phyloP scores from a whole-genome alignment of 371 early-diverging fungal genomes.

The Circinella minor region DNA sequence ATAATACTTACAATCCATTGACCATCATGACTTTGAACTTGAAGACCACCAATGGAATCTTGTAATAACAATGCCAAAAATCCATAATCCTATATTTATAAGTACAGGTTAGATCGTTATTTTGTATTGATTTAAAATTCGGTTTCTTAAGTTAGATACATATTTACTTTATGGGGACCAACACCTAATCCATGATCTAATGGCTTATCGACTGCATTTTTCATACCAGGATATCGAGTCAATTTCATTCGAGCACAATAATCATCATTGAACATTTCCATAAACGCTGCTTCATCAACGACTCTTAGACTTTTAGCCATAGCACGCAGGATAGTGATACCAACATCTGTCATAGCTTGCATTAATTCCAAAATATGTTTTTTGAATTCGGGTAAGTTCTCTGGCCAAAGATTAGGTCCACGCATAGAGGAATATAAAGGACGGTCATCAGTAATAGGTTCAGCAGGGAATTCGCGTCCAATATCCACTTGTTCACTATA shows the following conservation, averaged over 20 bases:
- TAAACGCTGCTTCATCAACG: slow-evolving; percentile 44
- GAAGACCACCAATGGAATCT: slow-evolving; percentile 63
- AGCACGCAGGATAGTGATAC: slow-evolving; percentile 47
- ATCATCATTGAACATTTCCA: slow-evolving; percentile 43
- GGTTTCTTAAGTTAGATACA: not conserved
- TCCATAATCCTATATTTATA: slow-evolving; percentile 40
- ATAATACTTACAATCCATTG: slow-evolving; percentile 51
- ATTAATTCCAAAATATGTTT: slow-evolving; percentile 44
- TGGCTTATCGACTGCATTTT: slow-evolving; percentile 31
- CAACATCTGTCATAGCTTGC: slow-evolving; percentile 46
- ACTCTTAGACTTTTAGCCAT: slow-evolving; percentile 51
- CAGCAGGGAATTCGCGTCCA: slow-evolving; percentile 50
- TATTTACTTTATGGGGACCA: slow-evolving; percentile 55
- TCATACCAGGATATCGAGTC: slow-evolving; percentile 36
- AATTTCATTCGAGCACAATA: slow-evolving; percentile 58
- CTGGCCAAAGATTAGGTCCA: slow-evolving; percentile 66
- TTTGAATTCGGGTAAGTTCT: slow-evolving; percentile 48
- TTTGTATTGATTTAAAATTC: too few relatives aligned
- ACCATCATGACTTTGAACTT: slow-evolving; percentile 65
- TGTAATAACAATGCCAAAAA: slow-evolving; percentile 65
- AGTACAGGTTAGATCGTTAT: too few relatives aligned
- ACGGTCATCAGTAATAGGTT: slow-evolving; percentile 26
- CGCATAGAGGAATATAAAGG: slow-evolving; percentile 49
- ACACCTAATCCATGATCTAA: slow-evolving; percentile 53
- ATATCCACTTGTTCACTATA: slow-evolving; percentile 63